These are phyloP conservation scores for Exophiala sideris DNA, from an alignment of 2,329 filamentous ascomycete species.

Conservation along the genomic window DNA sequence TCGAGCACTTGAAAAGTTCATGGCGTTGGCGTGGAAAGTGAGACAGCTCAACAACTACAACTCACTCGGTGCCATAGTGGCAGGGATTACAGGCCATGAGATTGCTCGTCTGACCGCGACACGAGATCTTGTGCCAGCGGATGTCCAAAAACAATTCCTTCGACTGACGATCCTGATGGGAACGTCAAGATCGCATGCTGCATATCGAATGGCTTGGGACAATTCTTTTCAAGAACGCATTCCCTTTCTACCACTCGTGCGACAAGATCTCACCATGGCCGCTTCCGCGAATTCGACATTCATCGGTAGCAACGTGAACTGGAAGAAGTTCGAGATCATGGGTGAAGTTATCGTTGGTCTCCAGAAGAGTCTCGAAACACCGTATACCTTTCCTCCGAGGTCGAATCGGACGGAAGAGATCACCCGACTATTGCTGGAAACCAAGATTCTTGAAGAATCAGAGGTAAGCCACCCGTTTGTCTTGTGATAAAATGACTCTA, in stretches of 20 bases:
- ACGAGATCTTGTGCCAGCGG: conserved; percentile 66
- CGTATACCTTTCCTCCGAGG: conserved; percentile 65
- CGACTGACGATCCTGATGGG: conserved; percentile 89
- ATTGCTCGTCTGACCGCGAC: conserved; percentile 82
- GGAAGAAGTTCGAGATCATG: conserved; percentile 97
- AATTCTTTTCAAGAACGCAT: conserved; percentile 88
- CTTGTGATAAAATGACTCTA: conserved; percentile 1
- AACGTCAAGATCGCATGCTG: conserved; percentile 85
- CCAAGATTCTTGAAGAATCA: conserved; percentile 77
- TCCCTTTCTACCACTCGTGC: conserved; percentile 86
- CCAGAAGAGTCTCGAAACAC: conserved; percentile 83
- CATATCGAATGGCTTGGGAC: conserved; percentile 96
- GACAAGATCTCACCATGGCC: conserved; percentile 84
- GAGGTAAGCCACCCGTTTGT: conserved; percentile 60
- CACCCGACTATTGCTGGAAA: conserved; percentile 73
- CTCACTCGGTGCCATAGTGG: conserved; percentile 86
- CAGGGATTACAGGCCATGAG: conserved; percentile 83
- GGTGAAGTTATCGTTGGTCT: conserved; percentile 87
- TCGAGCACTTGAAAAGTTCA: conserved; percentile 90
- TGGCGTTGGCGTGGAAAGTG: conserved; percentile 79
- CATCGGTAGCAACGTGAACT: conserved; percentile 79
- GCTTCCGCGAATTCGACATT: conserved; percentile 92
- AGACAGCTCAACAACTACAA: conserved; percentile 97
- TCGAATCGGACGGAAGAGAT: conserved; percentile 58
- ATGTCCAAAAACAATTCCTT: conserved; percentile 78